Conservation (phyloP, 352 stramenopile genomes). For the Phytophthora sp. region DNA sequence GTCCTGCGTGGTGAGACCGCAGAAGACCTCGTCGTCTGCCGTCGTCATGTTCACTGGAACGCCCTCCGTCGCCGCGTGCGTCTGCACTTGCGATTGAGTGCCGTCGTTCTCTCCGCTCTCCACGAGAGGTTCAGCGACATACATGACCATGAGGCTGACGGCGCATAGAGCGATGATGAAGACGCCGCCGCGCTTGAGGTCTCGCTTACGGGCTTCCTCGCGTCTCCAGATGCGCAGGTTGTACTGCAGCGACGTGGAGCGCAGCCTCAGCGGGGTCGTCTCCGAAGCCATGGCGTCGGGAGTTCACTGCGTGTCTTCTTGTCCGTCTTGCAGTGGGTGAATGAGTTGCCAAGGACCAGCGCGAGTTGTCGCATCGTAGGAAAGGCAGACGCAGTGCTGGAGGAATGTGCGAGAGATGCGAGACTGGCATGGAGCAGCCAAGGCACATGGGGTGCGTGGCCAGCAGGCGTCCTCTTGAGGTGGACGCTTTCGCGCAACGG, state of each 20-base stretch:
- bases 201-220: constrained; percentile 26
- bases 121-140: constrained; percentile 18
- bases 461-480: constrained; percentile 12
- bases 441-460: no score
- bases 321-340: constrained; percentile 8
- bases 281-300: constrained; percentile 19
- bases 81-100: constrained; percentile 19
- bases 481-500: constrained; percentile 12
- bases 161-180: constrained; percentile 29
- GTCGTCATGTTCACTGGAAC: constrained; percentile 12
- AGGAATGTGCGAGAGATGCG: constrained; percentile 15
- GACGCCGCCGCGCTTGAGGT: constrained; percentile 29
- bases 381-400: constrained; percentile 9
- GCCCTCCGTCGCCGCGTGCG: constrained; percentile 22
- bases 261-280: constrained; percentile 25
- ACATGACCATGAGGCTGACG: constrained; percentile 29
- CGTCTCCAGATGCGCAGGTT: constrained; percentile 33
- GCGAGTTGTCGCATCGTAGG: constrained; percentile 29
- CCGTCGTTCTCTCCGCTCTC: constrained; percentile 3
- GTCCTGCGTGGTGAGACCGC: constrained; percentile 50
- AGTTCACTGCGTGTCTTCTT: neutral
- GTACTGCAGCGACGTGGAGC: constrained; percentile 33
- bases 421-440: neutral
- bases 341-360: constrained; percentile 12
- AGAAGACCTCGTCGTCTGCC: constrained; percentile 39